Conservation (phyloP, 176 grass and related monocot genomes). For the Oryza glaberrima region DNA sequence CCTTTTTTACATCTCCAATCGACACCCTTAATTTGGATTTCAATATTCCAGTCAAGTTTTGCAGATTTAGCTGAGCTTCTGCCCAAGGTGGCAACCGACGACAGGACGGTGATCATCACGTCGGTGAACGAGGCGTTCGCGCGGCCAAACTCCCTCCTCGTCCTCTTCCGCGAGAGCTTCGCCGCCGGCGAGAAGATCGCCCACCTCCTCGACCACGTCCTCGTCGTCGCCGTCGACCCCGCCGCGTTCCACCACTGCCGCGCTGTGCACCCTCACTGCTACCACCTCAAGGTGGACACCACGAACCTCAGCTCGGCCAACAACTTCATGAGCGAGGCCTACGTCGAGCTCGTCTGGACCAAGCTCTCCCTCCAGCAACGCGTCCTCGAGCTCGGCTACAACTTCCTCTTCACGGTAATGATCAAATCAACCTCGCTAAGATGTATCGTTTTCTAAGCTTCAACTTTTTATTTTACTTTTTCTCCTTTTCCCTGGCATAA, state of each 20-base stretch:
- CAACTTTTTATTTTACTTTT: too few species aligned
- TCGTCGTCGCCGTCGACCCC: conserved; percentile 57
- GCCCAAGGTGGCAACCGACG: conserved; percentile 36
- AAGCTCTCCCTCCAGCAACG: conserved; percentile 54
- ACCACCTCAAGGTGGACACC: conserved; percentile 42
- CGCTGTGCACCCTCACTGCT: conserved; percentile 58
- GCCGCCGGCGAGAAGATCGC: conserved; percentile 36
- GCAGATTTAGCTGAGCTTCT: conserved; percentile 50
- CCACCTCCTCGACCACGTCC: conserved; percentile 47
- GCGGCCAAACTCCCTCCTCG: conserved; percentile 47
- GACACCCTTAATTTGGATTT: neutral
- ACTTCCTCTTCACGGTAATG: conserved; percentile 63
- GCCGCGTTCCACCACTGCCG: conserved; percentile 45
- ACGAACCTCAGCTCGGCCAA: conserved; percentile 39
- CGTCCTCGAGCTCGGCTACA: conserved; percentile 64
- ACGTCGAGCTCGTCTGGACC: conserved; percentile 63
- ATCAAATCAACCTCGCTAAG: too few species aligned
- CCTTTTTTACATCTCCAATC: neutral
- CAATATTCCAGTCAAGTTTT: conserved; percentile 31
- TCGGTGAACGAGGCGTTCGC: conserved; percentile 57
- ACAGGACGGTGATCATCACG: conserved; percentile 62
- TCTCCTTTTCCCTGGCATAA: too few species aligned
- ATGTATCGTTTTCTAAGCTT: too few species aligned
- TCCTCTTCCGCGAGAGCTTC: conserved; percentile 71
- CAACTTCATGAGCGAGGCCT: conserved; percentile 49